Conservation (phyloP, 495 filamentous ascomycete genomes). For the Podospora didyma region DNA sequence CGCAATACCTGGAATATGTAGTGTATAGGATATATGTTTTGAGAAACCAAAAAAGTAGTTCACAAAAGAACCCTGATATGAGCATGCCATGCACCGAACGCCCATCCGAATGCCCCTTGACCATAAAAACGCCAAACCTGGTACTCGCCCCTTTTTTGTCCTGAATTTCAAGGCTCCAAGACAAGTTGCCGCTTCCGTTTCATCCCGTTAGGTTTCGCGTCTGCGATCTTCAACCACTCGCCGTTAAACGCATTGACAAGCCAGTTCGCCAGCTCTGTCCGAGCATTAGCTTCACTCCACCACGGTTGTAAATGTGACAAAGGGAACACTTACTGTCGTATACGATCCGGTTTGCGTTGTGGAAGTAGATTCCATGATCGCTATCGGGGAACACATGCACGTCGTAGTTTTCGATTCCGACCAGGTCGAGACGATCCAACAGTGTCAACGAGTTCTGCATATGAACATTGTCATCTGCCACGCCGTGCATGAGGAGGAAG, state of each 20-base stretch:
- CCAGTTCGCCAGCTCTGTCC: constrained; percentile 82
- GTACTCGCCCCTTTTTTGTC: neutral
- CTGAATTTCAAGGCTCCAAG: neutral
- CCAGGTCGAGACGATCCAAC: constrained; percentile 82
- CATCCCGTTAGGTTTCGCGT: constrained; percentile 34
- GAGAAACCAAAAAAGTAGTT: too few species aligned
- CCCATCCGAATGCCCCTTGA: too few species aligned
- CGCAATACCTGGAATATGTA: too few species aligned
- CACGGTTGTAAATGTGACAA: neutral
- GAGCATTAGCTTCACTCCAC: constrained; percentile 9
- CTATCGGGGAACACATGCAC: constrained; percentile 94
- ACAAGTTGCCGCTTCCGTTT: neutral
- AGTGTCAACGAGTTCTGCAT: constrained; percentile 86
- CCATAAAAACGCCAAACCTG: too few species aligned
- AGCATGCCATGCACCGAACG: too few species aligned
- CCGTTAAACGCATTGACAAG: constrained; percentile 96
- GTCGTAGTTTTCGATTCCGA: constrained; percentile 88
- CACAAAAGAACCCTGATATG: too few species aligned
- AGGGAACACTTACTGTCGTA: constrained; percentile 73
- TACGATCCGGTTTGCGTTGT: constrained; percentile 87
- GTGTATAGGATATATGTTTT: too few species aligned
- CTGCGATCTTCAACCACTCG: constrained; percentile 77
- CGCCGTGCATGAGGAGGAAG: constrained; percentile 92
- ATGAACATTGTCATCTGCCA: constrained; percentile 95
- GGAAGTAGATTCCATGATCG: constrained; percentile 93